A percentile compares a stretch with the other conserved stretches of the same genome.
phyloP scores from a whole-genome alignment of 1,284 basidiomycete species.

The Cryptococcus maquisensis region DNA sequence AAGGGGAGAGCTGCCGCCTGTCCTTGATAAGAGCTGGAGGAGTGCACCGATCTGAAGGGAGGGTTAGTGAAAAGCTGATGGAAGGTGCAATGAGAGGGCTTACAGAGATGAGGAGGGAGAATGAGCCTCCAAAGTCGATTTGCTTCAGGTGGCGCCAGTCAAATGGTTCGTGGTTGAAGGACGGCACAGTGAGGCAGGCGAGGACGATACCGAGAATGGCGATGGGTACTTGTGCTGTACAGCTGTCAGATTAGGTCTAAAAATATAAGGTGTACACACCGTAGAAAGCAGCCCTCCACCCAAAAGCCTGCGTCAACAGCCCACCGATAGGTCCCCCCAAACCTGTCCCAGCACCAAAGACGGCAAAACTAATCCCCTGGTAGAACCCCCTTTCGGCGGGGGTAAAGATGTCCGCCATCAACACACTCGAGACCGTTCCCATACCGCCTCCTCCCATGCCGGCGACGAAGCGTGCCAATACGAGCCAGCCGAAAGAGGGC shows the following conservation, averaged over 20 bases:
- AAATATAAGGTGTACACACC: conserved; percentile 3
- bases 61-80: not conserved
- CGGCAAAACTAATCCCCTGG: conserved; percentile 37
- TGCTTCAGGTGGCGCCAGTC: conserved; percentile 7
- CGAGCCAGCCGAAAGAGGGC: conserved; percentile 10
- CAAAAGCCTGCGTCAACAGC: conserved; percentile 42
- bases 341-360: conserved; percentile 43
- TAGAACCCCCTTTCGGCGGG: conserved; percentile 43
- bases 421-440: conserved; percentile 37
- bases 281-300: conserved; percentile 49
- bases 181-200: conserved; percentile 7
- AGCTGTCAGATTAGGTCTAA: not conserved
- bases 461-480: conserved; percentile 25
- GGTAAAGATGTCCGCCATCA: conserved; percentile 44
- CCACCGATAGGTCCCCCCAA: conserved; percentile 49
- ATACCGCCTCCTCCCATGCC: conserved; percentile 35
- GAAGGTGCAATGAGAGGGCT: not conserved
- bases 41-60: conserved; percentile 20
- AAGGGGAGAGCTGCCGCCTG: conserved; percentile 3
- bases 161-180: not conserved
- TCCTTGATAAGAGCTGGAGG: conserved; percentile 19
- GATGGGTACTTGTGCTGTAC: conserved; percentile 20
- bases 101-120: conserved; percentile 21
- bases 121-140: conserved; percentile 26
- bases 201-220: conserved; percentile 9